Evolutionary conservation across 164 flowering plant species (phyloP).

Genomic region (Taxillus chinensis): DNA sequence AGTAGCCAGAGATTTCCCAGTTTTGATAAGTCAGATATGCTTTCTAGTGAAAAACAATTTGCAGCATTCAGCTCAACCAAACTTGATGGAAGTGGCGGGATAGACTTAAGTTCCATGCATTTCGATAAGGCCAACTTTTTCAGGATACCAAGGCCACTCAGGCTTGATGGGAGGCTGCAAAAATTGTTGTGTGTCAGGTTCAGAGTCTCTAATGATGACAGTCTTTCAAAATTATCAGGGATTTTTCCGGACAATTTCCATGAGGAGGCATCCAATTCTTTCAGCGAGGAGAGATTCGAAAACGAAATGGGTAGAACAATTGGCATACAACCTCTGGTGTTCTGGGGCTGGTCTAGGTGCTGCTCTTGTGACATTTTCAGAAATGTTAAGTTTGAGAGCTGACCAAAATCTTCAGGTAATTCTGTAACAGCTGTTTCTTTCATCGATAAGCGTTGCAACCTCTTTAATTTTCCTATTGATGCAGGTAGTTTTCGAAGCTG

Average conservation of each 20-base stretch:
- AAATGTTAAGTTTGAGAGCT: slow-evolving; percentile 21
- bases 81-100: slow-evolving; percentile 38
- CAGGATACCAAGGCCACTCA: slow-evolving; percentile 23
- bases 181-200: slow-evolving; percentile 23
- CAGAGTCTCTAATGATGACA: slow-evolving; percentile 24
- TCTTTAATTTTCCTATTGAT: slow-evolving; percentile 29
- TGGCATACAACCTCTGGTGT: neutral
- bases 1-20: slow-evolving; percentile 16
- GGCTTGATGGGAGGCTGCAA: slow-evolving; percentile 25
- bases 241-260: slow-evolving; percentile 30
- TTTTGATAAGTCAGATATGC: slow-evolving; percentile 24
- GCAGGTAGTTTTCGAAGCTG: slow-evolving; percentile 21
- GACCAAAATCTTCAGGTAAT: slow-evolving; percentile 30
- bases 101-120: slow-evolving; percentile 23
- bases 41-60: slow-evolving; percentile 22
- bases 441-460: slow-evolving; percentile 15
- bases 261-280: slow-evolving; percentile 23
- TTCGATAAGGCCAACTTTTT: slow-evolving; percentile 16
- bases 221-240: slow-evolving; percentile 34
- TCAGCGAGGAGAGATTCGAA: slow-evolving; percentile 21
- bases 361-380: slow-evolving; percentile 1
- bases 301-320: slow-evolving; percentile 23
- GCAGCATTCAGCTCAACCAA: slow-evolving; percentile 15
- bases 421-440: slow-evolving; percentile 21
- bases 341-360: neutral